Conservation (phyloP, 2,329 filamentous ascomycete genomes). For the Colletotrichum gigasporum region DNA sequence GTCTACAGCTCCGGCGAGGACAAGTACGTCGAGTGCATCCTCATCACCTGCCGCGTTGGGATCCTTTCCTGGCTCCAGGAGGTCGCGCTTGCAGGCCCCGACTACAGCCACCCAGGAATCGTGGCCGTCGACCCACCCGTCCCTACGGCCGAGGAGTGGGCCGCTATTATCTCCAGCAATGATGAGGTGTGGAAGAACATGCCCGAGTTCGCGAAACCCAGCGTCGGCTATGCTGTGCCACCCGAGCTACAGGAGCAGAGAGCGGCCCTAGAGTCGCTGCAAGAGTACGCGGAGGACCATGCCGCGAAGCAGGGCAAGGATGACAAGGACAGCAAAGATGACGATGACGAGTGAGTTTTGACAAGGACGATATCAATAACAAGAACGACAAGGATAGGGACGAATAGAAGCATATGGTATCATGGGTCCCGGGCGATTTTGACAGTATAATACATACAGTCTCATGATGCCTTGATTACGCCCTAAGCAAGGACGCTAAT, state of each 20-base stretch:
- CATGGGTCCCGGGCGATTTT: not conserved
- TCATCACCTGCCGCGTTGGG: constrained; percentile 61
- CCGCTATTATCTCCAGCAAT: constrained; percentile 23
- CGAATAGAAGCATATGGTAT: constrained; percentile 7
- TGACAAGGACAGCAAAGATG: no score
- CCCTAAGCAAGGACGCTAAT: constrained; percentile 50
- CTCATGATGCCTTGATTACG: constrained; percentile 38
- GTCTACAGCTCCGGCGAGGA: constrained; percentile 74
- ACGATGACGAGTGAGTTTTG: not conserved
- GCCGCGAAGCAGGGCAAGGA: not conserved
- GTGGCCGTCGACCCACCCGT: constrained; percentile 37
- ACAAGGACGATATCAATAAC: no score
- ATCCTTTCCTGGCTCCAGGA: constrained; percentile 71
- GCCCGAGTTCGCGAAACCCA: constrained; percentile 41
- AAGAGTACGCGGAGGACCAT: not conserved
- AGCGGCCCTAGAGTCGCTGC: not conserved
- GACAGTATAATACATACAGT: not conserved
- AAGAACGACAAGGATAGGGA: not conserved
- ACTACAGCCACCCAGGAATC: constrained; percentile 52
- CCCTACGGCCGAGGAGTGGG: constrained; percentile 17
- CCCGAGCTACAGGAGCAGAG: not conserved
- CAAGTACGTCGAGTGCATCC: constrained; percentile 67
- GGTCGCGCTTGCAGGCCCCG: constrained; percentile 51
- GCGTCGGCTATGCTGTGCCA: constrained; percentile 30
- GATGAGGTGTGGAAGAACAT: constrained; percentile 43